phyloP scores from a whole-genome alignment of 495 filamentous ascomycete genomes.

The Xanthoparmelia taractica region DNA sequence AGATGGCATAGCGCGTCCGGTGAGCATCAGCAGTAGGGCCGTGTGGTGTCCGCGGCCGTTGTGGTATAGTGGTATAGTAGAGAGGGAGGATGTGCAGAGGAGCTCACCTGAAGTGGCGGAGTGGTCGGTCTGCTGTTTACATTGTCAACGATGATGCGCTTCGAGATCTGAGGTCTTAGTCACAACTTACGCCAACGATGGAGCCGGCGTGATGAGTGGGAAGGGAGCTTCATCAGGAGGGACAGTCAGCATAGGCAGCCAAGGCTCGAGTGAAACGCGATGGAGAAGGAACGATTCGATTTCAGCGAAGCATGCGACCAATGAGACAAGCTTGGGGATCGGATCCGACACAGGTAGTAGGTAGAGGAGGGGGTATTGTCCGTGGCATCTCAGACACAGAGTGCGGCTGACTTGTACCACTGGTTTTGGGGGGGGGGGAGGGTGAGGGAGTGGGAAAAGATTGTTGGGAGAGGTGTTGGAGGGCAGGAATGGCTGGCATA shows the following conservation, averaged over 20 bases:
- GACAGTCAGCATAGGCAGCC: conserved; percentile 16
- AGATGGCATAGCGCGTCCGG: conserved; percentile 12
- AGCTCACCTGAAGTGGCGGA: conserved; percentile 16
- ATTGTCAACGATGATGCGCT: conserved; percentile 3
- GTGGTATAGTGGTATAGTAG: conserved; percentile 3
- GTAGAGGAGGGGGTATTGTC: conserved; percentile 1
- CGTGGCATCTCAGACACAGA: not conserved
- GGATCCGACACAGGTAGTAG: conserved; percentile 7
- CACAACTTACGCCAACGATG: conserved; percentile 15
- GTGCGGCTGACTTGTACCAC: not conserved
- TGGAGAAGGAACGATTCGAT: conserved; percentile 15
- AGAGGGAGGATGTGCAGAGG: conserved; percentile 4
- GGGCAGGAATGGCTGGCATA: too few relatives aligned
- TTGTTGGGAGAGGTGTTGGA: not conserved
- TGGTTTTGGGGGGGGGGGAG: not conserved
- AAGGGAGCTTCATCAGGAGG: conserved; percentile 17
- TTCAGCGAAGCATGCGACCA: conserved; percentile 15
- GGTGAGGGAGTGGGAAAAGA: not conserved
- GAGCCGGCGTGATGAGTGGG: conserved; percentile 10
- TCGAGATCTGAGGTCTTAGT: conserved; percentile 10
- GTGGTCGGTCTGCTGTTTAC: conserved; percentile 2
- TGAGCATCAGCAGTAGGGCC: not conserved
- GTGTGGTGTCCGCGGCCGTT: not conserved
- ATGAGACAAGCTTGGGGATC: conserved; percentile 16
- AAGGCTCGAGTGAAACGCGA: conserved; percentile 12